Evolutionary conservation across 2,329 filamentous ascomycete genomes (phyloP).

Genomic region (Thielaviopsis ethacetica): DNA sequence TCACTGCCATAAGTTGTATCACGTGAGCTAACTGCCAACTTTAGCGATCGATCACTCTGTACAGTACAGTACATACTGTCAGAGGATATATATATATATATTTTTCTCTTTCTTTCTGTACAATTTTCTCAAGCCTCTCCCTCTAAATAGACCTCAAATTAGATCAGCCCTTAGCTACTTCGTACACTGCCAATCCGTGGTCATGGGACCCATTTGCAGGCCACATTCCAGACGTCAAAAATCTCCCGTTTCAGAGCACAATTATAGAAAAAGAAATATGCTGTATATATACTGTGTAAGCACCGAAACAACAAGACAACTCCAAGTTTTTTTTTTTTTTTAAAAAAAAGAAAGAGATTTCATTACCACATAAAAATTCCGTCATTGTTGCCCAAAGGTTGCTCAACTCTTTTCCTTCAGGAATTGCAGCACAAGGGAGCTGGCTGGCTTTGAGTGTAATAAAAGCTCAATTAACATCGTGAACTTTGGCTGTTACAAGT

Average conservation of each 20-base stretch:
- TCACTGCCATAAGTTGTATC: too few species aligned
- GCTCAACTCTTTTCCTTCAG: too few species aligned
- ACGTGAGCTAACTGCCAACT: too few species aligned
- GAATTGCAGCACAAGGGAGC: not conserved
- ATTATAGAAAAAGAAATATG: not conserved
- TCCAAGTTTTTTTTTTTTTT: too few species aligned
- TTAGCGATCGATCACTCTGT: too few species aligned
- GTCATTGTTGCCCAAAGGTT: not conserved
- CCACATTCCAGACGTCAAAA: not conserved
- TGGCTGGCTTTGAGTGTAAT: not conserved
- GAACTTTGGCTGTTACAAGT: not conserved
- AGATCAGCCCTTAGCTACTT: not conserved
- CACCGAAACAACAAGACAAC: not conserved
- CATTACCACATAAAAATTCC: not conserved
- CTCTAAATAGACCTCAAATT: not conserved
- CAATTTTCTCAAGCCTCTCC: too few species aligned
- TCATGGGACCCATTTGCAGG: not conserved
- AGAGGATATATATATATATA: too few species aligned
- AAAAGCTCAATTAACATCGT: not conserved
- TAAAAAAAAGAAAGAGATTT: not conserved
- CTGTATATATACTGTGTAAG: too few species aligned
- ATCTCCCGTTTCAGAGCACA: not conserved
- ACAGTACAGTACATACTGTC: too few species aligned
- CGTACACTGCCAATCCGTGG: not conserved
- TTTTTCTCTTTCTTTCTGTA: too few species aligned